Evolutionary conservation across 208 protist genomes (phyloP), one percentile per base, ranked within the genome.

Genomic region (Trypanosoma congolense): DNA sequence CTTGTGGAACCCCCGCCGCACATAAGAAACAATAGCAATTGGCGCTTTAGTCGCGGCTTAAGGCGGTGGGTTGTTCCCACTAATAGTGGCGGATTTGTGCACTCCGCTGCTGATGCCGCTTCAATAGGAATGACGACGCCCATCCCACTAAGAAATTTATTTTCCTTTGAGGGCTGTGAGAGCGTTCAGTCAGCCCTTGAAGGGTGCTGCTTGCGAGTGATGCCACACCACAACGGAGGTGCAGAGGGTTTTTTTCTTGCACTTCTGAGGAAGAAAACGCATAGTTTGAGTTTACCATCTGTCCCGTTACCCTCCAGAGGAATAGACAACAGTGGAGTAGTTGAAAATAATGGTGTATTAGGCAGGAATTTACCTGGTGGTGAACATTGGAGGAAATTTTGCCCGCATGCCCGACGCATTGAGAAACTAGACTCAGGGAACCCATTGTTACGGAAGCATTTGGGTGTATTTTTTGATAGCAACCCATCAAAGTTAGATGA

Each of bases 221-320:
- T 93, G 33, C 86, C 86, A 14, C 86, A 93, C 56, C 57, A 53
- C 1, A 83, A 80, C 50, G 18, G 38, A 5, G 61, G 79, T 25
- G 56, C 67, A 9, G 81, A 93, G 51, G 86, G 81, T 22, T 93
- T 93, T 57, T 93, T 90, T 40, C 30, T 90, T 30, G 81, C 77
- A 2, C 57, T 85, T 16, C 51, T 93, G 36, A 55, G 63, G 0
- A 75, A 60, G 30, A 10, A 53, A 10, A 21, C n/a, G 29, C 47
- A 48, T 14, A 42, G 21, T 12, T 9, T 12, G 18, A 42, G 14
- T n/a, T 10, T 2, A 19, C 16, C 36, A 40, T 38, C 24, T 21
- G 8, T 21, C 19, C 4, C 29, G 5, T 19, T 16, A 6, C 33
- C 6, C 33, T 6, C 33, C 33, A 38, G 33, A 6, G 12, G 33